Evolutionary conservation across 1,139 yeast genomes (phyloP), one percentile per base, ranked within the genome.

Genomic region (Pneumocystis sp.): DNA sequence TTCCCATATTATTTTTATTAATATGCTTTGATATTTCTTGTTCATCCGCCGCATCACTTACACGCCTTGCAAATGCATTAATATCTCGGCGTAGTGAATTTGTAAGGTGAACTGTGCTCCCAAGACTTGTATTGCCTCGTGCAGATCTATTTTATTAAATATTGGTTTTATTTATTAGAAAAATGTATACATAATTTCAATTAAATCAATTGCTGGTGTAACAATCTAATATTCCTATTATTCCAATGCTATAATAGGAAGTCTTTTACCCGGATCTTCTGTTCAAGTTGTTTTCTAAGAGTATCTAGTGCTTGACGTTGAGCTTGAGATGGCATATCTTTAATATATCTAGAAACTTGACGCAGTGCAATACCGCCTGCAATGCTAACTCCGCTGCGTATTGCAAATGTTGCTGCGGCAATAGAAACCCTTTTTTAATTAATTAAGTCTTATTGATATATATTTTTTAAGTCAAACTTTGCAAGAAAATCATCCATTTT

Each of bases 181-280:
- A 59, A 39, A 59, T n/a, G n/a, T 19, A 59, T 59, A 59, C 70
- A 85, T 83, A 59, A 86, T 74, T 70, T 83, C 84, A 39, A 88
- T 83, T 64, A 87, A 76, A 68, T 87, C 95, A 65, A 87, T 85
- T 0, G 95, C 86, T 8, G 84, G 82, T 0, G 86, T 80, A 0
- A 88, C 80, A 44, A 87, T 84, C 65, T 61, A 15, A 40, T 40
- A 40, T 40, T 10, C 10, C 17, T 15, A 17, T 40, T 40, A 40
- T 2, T 17, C 2, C 2, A 17, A 17, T 40, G 2, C 2, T 17
- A 40, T 15, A 40, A 17, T 40, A 12, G n/a, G 2, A 6, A 17
- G 19, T 12, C 25, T 25, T 25, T n/a, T 8, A 50, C 57, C 15
- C 34, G 60, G 39, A 67, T 67, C 50, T 67, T 67, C 59, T 65